Evolutionary conservation across 257 asterid species (phyloP).

Genomic region (Fraxinus quadrangulata): DNA sequence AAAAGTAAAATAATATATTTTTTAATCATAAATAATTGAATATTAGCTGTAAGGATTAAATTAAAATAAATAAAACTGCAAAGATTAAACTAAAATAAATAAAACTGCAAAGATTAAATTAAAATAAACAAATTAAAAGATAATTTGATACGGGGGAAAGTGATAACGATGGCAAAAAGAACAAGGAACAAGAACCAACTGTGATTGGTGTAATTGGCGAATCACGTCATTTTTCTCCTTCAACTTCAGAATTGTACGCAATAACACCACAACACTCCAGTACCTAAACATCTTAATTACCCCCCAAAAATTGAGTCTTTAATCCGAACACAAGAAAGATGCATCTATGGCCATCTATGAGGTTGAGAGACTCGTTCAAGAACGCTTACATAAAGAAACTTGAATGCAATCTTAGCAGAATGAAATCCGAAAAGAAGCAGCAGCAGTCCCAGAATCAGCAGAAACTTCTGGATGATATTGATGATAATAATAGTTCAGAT

Average conservation of each 20-base stretch:
- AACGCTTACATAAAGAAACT: constrained; percentile 61
- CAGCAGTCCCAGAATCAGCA: constrained; percentile 34
- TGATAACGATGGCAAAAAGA: too few species aligned
- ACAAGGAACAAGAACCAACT: too few species aligned
- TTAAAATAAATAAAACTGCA: too few species aligned
- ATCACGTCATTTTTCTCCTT: background rate
- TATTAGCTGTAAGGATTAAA: too few species aligned
- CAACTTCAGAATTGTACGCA: background rate
- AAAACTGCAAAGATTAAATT: too few species aligned
- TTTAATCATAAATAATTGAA: too few species aligned
- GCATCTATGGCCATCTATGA: constrained; percentile 94
- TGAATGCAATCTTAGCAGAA: constrained; percentile 61
- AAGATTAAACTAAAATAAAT: too few species aligned
- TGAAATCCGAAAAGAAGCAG: constrained; percentile 55
- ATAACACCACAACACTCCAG: background rate
- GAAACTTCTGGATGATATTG: constrained; percentile 47
- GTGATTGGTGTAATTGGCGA: background rate
- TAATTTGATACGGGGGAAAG: too few species aligned
- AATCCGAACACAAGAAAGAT: constrained; percentile 33
- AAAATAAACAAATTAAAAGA: too few species aligned
- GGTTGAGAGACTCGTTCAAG: constrained; percentile 85
- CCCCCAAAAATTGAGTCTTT: background rate
- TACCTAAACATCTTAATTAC: too few species aligned
- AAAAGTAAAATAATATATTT: too few species aligned
- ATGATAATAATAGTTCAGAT: constrained; percentile 16